Evolutionary conservation across 1,139 yeast species (phyloP), one percentile per base, ranked within the genome.

Genomic region (Saccharomyces hybrid): DNA sequence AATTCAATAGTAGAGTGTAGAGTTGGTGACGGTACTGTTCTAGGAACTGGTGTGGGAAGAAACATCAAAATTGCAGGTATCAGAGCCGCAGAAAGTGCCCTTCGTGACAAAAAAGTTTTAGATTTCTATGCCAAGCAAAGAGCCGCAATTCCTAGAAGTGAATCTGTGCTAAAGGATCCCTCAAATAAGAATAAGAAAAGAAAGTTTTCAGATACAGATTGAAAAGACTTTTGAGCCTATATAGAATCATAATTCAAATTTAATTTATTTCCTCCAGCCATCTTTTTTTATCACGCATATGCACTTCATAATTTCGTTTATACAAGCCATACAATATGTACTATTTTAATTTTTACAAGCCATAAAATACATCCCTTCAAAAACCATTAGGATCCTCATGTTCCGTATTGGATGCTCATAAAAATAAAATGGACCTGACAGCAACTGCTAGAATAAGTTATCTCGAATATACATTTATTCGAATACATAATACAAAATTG

Each of bases 61-160:
- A 83, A 80, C 58, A 73, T 75, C 21, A 84, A 83, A 66, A 83
- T 82, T 52, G 93, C 93, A 0, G 87, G 91, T 1, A 68, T 80
- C 38, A 74, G 82, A 56, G 91, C 93, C 1, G 95, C 95, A 0
- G 82, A 82, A 80, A 73, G 76, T 52, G 90, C 88, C 0, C 73
- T 90, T 52, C 72, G 73, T n/a, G 82, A 88, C 57, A 78, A 77
- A 49, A 75, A 74, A 1, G 58, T 81, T 41, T 75, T 90, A 51
- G 91, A 86, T 58, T 84, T 84, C 64, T 88, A 80, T 65, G 81
- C 83, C 26, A 75, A 76, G 53, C 61, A 77, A 44, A 74, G 96
- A 59, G 78, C 86, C 53, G 74, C 79, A 41, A 79, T 81, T n/a
- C 91, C 90, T 49, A 76, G 84, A 61, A 74, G 73, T 24, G 77